Evolutionary conservation across 2,329 filamentous ascomycete species (phyloP), one percentile per base, ranked within the genome.

Genomic region (Hypoxylon sp.): DNA sequence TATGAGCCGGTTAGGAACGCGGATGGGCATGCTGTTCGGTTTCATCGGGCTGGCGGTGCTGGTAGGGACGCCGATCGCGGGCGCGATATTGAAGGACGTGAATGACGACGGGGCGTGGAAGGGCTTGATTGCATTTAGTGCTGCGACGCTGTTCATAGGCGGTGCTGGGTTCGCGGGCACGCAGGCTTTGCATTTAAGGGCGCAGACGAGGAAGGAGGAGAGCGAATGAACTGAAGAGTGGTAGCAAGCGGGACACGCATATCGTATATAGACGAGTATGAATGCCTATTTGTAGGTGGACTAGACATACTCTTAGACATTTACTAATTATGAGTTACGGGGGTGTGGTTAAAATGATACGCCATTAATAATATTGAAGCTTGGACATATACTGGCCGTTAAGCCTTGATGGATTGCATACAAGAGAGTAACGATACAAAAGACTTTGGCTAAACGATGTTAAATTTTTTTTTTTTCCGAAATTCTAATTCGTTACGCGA

Each of bases 11-110:
- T 64, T 80, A 1, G 81, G 81, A 3, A 78, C 78, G 1, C 68
- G 81, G 38, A 77, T 83, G 70, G 82, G 82, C 3, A 81, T 83
- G 78, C 70, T 64, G 3, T 80, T 80, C 18, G 56, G 74, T 8
- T 36, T 74, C 8, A 60, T 71, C 4, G 78, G 79, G 79, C 72
- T 88, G 75, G 20, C 86, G 78, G 64, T 87, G 78, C 71, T 89
- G 79, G 67, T 86, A 1, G 78, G 79, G 0, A 88, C 67, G 74
- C 82, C 67, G 76, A 85, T 73, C 79, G 84, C 75, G 80, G 78
- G 87, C 77, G 88, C 72, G 54, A 83, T 78, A 72, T 74, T 80
- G 58, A 74, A 11, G 46, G 61, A 54, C 14, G 57, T 30, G 3
- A 33, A 60, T 12, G 67, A 67, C 7, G 56, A 58, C 3, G 38